Base-by-base conservation (phyloP, 2,329 filamentous ascomycete genomes). In the Colletotrichum lindemuthianum region DNA sequence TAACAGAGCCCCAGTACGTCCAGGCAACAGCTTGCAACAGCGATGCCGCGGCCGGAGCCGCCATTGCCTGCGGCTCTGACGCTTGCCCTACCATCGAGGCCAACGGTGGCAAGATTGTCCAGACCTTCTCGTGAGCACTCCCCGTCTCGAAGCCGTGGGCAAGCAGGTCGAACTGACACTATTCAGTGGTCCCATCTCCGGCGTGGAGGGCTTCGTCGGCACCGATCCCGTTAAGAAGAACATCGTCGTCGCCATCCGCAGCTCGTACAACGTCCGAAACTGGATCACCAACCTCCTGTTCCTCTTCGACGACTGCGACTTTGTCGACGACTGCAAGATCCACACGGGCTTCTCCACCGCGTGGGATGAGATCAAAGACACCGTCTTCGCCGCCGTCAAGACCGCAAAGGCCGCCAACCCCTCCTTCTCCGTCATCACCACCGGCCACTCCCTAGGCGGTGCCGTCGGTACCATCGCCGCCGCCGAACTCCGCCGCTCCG, bases 361-460 rank as follows among this genome's bases (percentile, higher is more conserved):
- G 45, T 91, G 87, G 86, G 67, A 75, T 10, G 87, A 89, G 66
- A 80, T 89, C 16, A 70, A 78, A 12, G 57, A 60, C 2, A 69
- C 71, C 5, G 80, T 84, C 13, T 68, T 84, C 7, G 68, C 71
- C 2, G 81, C 80, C 57, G 72, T 90, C 24, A 67, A 74, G 16
- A 63, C 73, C 1, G 85, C 86, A 3, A 73, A 72, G 44, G 70
- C 72, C 1, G 73, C 78, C 34, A 76, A 87, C 76, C 86, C 88
- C 1, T 67, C 65, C 51, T 90, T 84, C 78, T 74, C 74, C 49
- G 72, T 91, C 72, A 73, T 89, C 15, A 74, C 83, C n/a, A 88
- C 88, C 0, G 90, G 90, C 40, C 90, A 92, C 78, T 90, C 87
- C 9, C 85, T 92, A 4, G 90, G 90, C 51, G 90, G 81, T 33